A percentile compares a stretch with the other conserved stretches of the same genome.
Evolutionary conservation across 2,329 filamentous ascomycete genomes (phyloP).

Genomic region (Aspergillus thermomutatus): DNA sequence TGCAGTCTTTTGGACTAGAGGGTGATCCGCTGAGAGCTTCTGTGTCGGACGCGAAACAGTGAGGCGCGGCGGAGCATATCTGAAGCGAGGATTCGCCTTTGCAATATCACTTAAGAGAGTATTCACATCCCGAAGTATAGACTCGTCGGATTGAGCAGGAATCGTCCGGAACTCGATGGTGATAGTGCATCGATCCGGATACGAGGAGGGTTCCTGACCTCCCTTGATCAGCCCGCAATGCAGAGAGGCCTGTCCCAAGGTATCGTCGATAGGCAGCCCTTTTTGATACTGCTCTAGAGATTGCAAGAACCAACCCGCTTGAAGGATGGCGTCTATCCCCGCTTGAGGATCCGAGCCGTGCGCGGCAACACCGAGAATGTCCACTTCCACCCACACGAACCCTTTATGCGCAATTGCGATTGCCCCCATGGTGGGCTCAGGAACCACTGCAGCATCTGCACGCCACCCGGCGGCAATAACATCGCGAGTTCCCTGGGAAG

Average conservation of each 20-base stretch:
- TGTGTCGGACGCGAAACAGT: conserved; percentile 45
- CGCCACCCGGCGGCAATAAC: conserved; percentile 51
- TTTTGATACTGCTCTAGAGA: conserved; percentile 44
- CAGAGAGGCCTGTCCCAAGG: conserved; percentile 40
- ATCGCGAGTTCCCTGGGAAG: conserved; percentile 51
- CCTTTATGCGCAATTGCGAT: conserved; percentile 51
- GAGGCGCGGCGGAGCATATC: conserved; percentile 36
- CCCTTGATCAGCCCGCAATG: conserved; percentile 51
- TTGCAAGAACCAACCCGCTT: conserved; percentile 47
- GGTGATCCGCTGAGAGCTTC: conserved; percentile 39
- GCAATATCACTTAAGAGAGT: conserved; percentile 34
- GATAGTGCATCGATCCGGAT: conserved; percentile 49
- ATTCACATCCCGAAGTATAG: conserved; percentile 38
- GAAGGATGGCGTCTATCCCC: conserved; percentile 51
- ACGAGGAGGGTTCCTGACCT: conserved; percentile 52
- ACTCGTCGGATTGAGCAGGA: conserved; percentile 40
- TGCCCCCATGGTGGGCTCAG: conserved; percentile 46
- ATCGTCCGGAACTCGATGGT: conserved; percentile 51
- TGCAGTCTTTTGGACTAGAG: conserved; percentile 36
- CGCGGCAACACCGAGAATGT: conserved; percentile 33
- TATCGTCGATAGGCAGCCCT: conserved; percentile 33
- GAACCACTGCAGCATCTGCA: conserved; percentile 52
- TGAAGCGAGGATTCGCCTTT: conserved; percentile 36
- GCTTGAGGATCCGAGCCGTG: conserved; percentile 38
- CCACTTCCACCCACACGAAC: conserved; percentile 40